Evolutionary conservation across 805 yeast genomes (phyloP), one percentile per base, ranked within the genome.

Genomic region (Kuraishia hungarica): DNA sequence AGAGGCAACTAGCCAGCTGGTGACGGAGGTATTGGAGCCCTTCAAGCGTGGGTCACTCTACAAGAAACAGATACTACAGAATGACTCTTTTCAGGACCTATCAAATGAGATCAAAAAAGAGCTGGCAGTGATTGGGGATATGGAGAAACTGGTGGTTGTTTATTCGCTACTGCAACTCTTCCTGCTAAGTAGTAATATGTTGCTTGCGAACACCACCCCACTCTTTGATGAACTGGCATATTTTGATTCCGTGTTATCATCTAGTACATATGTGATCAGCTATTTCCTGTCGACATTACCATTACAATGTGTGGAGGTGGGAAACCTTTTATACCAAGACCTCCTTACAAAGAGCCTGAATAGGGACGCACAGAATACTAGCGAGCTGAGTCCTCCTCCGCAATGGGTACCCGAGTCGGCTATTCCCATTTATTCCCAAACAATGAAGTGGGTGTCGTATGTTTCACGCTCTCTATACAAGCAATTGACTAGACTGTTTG

Each of bases 141-240:
- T 68, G 43, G 65, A 64, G 28, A 56, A 67, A 26, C 53, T 67
- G 39, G 59, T 60, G 19, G 48, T 62, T 10, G 53, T 62, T 1
- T 66, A 67, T 49, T 55, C 65, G 2, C 51, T 62, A 3, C 53
- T 67, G 4, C 54, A 62, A 15, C 48, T 62, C 8, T 53, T 60
- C 13, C 49, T 63, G 1, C 39, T 54, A 1, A 50, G 60, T 4
- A 59, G 64, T 28, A 59, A 72, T 28, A 58, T 64, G 1, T 60
- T 80, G 26, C 61, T 81, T 46, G 61, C 62, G 6, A 65, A 68
- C 17, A 78, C 84, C 1, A 58, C 78, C 3, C 76, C 79, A 8
- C 59, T 79, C 15, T 57, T 67, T 22, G 74, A 73, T 48, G 79
- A 77, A 58, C 59, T 79, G n/a, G 66, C 66, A 35, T 82, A 80